phyloP scores from a whole-genome alignment of 2,329 filamentous ascomycete species.

The Aureobasidium sp. region DNA sequence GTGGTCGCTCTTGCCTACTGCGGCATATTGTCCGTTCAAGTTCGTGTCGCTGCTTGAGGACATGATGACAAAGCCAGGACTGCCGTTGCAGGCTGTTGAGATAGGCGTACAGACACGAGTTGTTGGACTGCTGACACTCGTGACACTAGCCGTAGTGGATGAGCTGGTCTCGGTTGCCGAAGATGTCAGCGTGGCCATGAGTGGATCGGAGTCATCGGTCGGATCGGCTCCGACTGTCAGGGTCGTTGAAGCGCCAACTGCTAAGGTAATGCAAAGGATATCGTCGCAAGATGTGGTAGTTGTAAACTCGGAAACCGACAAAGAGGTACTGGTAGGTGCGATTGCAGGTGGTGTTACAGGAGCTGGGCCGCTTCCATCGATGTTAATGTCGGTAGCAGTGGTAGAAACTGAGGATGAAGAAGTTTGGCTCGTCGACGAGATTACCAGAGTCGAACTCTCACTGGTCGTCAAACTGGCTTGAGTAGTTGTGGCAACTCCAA shows the following conservation, averaged over 20 bases:
- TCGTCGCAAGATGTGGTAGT: background rate
- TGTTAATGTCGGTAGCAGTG: too few species aligned
- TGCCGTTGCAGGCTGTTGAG: background rate
- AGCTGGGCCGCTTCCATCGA: background rate
- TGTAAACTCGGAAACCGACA: background rate
- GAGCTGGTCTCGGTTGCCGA: background rate
- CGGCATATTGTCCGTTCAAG: background rate
- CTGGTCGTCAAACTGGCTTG: background rate
- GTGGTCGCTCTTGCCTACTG: fast-evolving
- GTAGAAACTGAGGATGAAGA: background rate
- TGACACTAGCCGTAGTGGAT: background rate
- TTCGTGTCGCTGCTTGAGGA: background rate
- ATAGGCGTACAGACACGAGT: background rate
- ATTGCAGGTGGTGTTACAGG: background rate
- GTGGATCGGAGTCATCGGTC: background rate
- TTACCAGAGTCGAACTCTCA: background rate
- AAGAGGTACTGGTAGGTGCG: background rate
- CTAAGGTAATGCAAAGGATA: background rate
- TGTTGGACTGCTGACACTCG: background rate
- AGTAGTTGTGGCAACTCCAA: background rate
- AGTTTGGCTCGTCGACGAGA: background rate
- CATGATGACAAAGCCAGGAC: background rate
- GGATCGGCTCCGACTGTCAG: background rate
- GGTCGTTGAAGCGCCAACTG: background rate
- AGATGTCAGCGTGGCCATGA: background rate